phyloP scores from a whole-genome alignment of 306 rosid genomes.

The Hippophae rhamnoides region DNA sequence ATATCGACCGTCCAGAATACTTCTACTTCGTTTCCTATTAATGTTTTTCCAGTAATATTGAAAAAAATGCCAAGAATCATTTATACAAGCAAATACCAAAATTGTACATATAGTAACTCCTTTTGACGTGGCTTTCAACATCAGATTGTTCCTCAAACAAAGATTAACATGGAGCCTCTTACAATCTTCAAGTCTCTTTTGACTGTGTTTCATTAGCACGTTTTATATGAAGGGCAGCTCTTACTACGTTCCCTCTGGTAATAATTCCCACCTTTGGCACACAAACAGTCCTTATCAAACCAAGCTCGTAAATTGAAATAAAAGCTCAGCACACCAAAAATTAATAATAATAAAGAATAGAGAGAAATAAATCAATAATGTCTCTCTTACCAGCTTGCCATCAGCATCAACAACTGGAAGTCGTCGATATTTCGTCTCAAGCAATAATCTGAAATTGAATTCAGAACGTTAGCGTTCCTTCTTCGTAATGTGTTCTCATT shows the following conservation, averaged over 20 bases:
- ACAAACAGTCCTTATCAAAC: slow-evolving; percentile 17
- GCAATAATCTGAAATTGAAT: slow-evolving; percentile 51
- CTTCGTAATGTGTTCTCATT: background rate
- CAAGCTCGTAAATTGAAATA: background rate
- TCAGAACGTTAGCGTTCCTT: background rate
- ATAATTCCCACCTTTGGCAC: slow-evolving; percentile 70
- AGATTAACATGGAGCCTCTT: background rate
- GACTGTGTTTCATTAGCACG: slow-evolving; percentile 32
- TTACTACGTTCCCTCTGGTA: slow-evolving; percentile 90
- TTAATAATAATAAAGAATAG: no score
- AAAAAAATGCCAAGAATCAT: slow-evolving; percentile 2
- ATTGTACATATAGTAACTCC: slow-evolving; percentile 33
- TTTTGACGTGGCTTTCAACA: slow-evolving; percentile 3
- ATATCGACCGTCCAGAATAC: no score
- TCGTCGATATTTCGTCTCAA: slow-evolving; percentile 81
- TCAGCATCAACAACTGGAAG: slow-evolving; percentile 89
- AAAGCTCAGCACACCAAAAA: background rate
- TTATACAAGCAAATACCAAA: slow-evolving; percentile 28
- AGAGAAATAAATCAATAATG: background rate
- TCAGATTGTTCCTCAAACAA: no score
- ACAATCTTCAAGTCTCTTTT: slow-evolving; percentile 1
- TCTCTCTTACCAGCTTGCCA: slow-evolving; percentile 71
- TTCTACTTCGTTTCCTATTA: background rate
- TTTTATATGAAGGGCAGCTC: slow-evolving; percentile 90
- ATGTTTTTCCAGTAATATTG: background rate